phyloP scores from a whole-genome alignment of 176 grass and related monocot genomes.

The Bromus sterilis region DNA sequence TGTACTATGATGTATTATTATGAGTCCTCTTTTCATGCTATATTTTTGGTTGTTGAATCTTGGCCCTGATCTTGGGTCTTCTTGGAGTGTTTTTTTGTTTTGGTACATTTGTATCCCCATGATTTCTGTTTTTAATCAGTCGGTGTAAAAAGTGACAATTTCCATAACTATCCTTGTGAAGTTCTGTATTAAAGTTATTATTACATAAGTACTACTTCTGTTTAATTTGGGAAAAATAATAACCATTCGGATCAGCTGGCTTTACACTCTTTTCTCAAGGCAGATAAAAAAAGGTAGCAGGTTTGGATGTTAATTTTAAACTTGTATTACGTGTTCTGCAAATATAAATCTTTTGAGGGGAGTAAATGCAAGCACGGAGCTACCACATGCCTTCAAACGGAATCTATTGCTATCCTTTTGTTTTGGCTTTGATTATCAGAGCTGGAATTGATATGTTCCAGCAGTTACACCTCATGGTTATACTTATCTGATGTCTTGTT shows the following conservation, averaged over 20 bases:
- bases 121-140: background rate
- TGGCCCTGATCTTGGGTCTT: slow-evolving; percentile 11
- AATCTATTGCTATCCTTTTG: background rate
- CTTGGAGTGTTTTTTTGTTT: slow-evolving; percentile 29
- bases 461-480: slow-evolving; percentile 5
- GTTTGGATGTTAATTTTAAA: background rate
- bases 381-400: background rate
- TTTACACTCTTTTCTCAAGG: background rate
- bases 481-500: slow-evolving; percentile 28
- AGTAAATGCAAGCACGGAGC: slow-evolving; percentile 6
- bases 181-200: slow-evolving; percentile 8
- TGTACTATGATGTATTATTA: slow-evolving; percentile 1
- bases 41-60: slow-evolving; percentile 24
- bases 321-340: background rate
- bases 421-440: slow-evolving; percentile 14
- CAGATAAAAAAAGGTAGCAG: background rate
- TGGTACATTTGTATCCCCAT: slow-evolving; percentile 18
- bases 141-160: background rate
- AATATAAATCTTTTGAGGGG: slow-evolving; percentile 6
- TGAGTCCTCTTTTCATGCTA: slow-evolving; percentile 15
- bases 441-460: background rate
- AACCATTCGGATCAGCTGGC: background rate
- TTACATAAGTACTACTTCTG: background rate
- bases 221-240: background rate
- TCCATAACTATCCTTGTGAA: slow-evolving; percentile 17